Evolutionary conservation across 2,329 filamentous ascomycete genomes (phyloP).

Genomic region (Beauveria scarabaeidicola): DNA sequence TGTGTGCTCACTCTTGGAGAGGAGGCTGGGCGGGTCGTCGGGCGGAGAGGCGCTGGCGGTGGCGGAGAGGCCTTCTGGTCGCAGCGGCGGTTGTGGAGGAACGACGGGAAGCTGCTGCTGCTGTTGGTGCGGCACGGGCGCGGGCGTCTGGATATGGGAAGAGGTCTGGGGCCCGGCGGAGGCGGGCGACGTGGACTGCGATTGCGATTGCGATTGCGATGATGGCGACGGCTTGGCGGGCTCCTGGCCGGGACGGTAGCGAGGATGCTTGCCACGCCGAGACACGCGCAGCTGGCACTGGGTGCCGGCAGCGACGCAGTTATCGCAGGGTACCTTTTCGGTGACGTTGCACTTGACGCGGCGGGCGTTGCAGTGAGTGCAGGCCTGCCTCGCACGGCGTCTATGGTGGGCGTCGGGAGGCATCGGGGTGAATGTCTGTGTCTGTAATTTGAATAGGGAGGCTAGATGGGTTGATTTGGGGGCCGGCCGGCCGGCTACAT

Average conservation of each 20-base stretch:
- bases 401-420: slow-evolving; percentile 10
- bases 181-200: background rate
- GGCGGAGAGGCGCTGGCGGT: background rate
- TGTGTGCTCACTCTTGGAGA: slow-evolving; percentile 5
- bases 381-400: slow-evolving; percentile 16
- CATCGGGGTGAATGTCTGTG: background rate
- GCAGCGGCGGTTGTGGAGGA: background rate
- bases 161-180: background rate
- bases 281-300: slow-evolving; percentile 17
- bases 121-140: background rate
- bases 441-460: background rate
- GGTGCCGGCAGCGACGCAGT: slow-evolving; percentile 14
- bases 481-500: background rate
- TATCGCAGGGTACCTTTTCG: slow-evolving; percentile 16
- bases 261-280: slow-evolving; percentile 18
- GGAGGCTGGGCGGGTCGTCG: background rate
- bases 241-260: slow-evolving; percentile 10
- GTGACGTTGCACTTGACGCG: slow-evolving; percentile 19
- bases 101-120: background rate
- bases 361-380: slow-evolving; percentile 16
- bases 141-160: background rate
- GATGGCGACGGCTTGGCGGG: background rate
- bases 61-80: background rate
- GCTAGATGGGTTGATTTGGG: too few species aligned
- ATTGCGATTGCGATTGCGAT: background rate